Base-by-base conservation (phyloP, 768 basidiomycete species). In the Leucocoprinus leucothites region DNA sequence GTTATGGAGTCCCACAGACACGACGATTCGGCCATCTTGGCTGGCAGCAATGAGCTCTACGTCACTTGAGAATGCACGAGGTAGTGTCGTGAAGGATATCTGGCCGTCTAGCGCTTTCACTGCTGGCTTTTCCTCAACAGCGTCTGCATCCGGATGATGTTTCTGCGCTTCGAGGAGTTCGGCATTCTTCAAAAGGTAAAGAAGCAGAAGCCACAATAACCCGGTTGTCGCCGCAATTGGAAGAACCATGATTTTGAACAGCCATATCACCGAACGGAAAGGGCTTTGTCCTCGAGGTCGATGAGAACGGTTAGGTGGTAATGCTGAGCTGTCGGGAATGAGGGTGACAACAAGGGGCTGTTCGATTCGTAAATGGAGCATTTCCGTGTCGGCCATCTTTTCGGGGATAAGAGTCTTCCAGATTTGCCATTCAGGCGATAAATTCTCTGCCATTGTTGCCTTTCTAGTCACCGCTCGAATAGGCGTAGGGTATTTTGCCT, bases 131-230 rank as follows among this genome's bases (percentile, higher is more conserved):
- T 58, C 42, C 3, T 71, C 67, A 8, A 67, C 61, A 7, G 67
- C 60, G 57, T 78, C 77, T 0, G 73, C 64, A 34, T 81, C 82
- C 1, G 73, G 73, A 28, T 82, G 78, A 64, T 87, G 79, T 38
- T 87, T 78, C 63, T 94, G 92, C 2, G 91, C 89, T 63, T 94
- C 94, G 34, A 97, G 78, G 0, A 94, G 81, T 56, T 99, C 94
- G 0, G 92, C 84, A 60, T 96, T 87, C 72, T 95, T 96, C 58
- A 98, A 74, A 1, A 99, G 77, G 65, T 94, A 94, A 9, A 92
- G 75, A 7, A 96, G 74, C 9, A 98, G 70, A 7, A 81, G 77
- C 67, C 89, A 98, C 9, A 98, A 75, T 3, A 80, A 68, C 22
- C 79, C 71, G 6, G 88, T 90, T 0, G 95, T 96, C 4, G 77